A percentile compares a stretch with the other conserved stretches of the same genome.
Evolutionary conservation across 768 basidiomycete genomes (phyloP).

Genomic region (Termitomyces eurrhizus): DNA sequence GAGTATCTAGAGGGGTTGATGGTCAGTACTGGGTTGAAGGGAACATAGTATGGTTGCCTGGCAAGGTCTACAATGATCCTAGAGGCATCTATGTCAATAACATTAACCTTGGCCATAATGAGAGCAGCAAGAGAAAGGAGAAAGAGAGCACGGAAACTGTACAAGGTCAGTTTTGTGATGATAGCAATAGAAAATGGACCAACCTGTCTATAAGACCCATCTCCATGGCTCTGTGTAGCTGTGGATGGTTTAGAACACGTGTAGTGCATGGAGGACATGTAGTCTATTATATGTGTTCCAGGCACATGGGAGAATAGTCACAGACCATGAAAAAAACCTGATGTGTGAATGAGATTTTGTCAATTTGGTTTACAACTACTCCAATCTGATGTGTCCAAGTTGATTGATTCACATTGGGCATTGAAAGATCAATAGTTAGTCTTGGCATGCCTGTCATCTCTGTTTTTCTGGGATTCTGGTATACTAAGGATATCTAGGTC

Average conservation of each 20-base stretch:
- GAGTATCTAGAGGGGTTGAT: conserved; percentile 5
- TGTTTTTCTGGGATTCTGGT: not conserved
- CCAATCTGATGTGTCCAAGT: not conserved
- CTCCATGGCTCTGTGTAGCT: not conserved
- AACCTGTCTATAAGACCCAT: not conserved
- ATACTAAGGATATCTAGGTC: not conserved
- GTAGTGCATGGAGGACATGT: not conserved
- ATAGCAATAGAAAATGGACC: not conserved
- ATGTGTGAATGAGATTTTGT: not conserved
- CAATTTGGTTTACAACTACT: not conserved
- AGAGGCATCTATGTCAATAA: conserved; percentile 5
- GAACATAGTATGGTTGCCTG: conserved; percentile 21
- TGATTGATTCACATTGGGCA: not conserved
- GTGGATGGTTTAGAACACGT: not conserved
- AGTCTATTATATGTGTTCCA: not conserved
- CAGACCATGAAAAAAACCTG: conserved; percentile 2
- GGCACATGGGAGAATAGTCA: conserved; percentile 1
- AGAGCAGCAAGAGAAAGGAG: conserved; percentile 5
- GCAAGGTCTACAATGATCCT: conserved; percentile 13
- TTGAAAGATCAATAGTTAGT: not conserved
- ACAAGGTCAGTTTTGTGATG: not conserved
- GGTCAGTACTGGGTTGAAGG: conserved; percentile 11
- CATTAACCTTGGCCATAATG: conserved; percentile 7
- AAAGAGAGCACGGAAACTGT: conserved; percentile 6
- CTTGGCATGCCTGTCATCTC: too few relatives aligned